phyloP scores from a whole-genome alignment of 768 basidiomycete genomes.

The Phaffia tasmanica region DNA sequence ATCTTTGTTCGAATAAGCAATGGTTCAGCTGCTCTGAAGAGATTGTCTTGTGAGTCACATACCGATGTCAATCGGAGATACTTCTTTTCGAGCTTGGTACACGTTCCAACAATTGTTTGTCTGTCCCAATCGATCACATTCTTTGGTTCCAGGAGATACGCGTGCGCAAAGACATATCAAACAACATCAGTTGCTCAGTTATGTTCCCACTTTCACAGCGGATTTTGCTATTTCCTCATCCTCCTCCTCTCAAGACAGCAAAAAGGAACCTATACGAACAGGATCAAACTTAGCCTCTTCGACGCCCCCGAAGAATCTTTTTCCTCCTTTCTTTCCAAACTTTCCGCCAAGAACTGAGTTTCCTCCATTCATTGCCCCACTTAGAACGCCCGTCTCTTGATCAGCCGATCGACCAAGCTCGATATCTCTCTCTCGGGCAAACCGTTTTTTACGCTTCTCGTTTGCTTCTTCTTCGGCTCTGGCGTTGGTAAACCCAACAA shows the following conservation, averaged over 20 bases:
- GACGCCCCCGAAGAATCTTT: constrained; percentile 27
- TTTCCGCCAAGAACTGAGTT: constrained; percentile 29
- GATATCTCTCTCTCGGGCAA: constrained; percentile 78
- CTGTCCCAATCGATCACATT: constrained; percentile 96
- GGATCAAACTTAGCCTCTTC: constrained; percentile 37
- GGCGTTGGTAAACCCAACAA: background rate
- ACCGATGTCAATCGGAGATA: constrained; percentile 89
- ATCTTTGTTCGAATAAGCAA: background rate
- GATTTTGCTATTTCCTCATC: background rate
- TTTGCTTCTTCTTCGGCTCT: constrained; percentile 38
- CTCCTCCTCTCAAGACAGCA: no score
- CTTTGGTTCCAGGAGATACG: constrained; percentile 40
- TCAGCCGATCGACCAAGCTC: constrained; percentile 48
- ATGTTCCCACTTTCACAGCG: constrained; percentile 18
- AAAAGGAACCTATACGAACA: constrained; percentile 28
- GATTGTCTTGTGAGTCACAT: constrained; percentile 30
- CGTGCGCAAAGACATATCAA: constrained; percentile 8
- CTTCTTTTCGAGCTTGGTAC: constrained; percentile 80
- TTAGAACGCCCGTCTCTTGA: constrained; percentile 22
- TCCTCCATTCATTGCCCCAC: constrained; percentile 28
- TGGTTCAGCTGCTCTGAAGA: background rate
- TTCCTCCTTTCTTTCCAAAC: constrained; percentile 29
- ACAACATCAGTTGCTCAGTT: constrained; percentile 4
- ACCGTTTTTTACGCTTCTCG: constrained; percentile 62
- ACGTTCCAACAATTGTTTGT: constrained; percentile 87